Base-by-base conservation (phyloP, 768 basidiomycete genomes). In the Tricholoma furcatifolium region DNA sequence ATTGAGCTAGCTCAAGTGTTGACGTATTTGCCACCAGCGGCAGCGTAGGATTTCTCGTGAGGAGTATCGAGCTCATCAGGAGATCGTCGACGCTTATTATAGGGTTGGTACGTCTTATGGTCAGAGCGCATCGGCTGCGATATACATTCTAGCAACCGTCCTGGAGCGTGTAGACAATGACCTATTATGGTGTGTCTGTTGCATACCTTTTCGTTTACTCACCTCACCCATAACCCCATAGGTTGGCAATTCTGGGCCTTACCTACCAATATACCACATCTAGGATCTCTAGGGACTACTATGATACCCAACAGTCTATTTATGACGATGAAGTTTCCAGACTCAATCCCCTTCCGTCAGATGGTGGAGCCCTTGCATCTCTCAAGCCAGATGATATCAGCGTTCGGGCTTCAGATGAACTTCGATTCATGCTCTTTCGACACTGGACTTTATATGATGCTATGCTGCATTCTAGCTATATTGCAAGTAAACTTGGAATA, bases 381-480 rank as follows among this genome's bases (percentile, higher is more conserved):
- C 71, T 84, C 21, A 82, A 80, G 57, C 90, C 96, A 2, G 94
- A 98, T 60, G 95, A 98, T 65, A 73, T 78, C 53, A 83, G 86
- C 27, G 84, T 99, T 57, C 82, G 91, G 35, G 76, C 87, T 36
- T 85, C 84, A 30, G 93, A 95, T 47, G 97, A 99, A 68, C 74
- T 98, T 49, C 81, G 97, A 21, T 98, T 99, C 68, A 94, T 87
- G 72, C 79, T 98, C 49, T 94, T 95, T 66, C 81, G 96, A 51
- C 97, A 98, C 72, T 99, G 97, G 97, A 98, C 89, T 27, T 71
- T 99, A 42, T 98, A 98, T 65, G 97, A 99, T 64, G 86, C 95
- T 10, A 98, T 99, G 97, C 87, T 87, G 62, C 96, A 99, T 68
- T 97, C 94, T 3, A 91, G 90, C 52, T 99, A 98, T 62, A 88